phyloP scores from a whole-genome alignment of 345 rosid species.

The Eucalyptus leucophloia region DNA sequence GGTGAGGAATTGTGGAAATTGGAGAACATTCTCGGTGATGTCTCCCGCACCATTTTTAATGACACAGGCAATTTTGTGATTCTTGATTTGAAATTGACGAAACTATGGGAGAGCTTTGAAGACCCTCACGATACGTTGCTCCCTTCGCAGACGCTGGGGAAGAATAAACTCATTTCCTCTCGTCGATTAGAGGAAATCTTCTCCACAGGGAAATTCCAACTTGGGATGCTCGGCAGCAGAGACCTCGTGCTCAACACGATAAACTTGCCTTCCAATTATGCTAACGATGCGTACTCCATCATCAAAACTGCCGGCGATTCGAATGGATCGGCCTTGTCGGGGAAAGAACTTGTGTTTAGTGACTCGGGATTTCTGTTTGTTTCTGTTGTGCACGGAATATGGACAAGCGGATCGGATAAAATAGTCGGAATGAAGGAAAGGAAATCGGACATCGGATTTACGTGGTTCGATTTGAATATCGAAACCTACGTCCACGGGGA shows the following conservation, averaged over 20 bases:
- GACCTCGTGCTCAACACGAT: background rate
- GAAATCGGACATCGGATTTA: too few relatives aligned
- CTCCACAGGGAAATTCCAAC: background rate
- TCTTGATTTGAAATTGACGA: background rate
- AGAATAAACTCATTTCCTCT: background rate
- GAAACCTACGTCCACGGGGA: too few relatives aligned
- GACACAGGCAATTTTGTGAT: too few relatives aligned
- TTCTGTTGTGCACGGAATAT: too few relatives aligned
- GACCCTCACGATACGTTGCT: background rate
- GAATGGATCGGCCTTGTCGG: background rate
- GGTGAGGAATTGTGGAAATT: too few relatives aligned
- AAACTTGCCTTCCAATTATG: background rate
- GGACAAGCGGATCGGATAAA: too few relatives aligned
- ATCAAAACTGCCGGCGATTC: background rate
- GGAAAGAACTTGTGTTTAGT: background rate
- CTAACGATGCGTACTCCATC: background rate
- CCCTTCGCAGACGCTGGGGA: background rate
- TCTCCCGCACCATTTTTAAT: too few relatives aligned
- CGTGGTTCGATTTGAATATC: too few relatives aligned
- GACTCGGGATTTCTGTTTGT: background rate
- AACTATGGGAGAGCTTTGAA: background rate
- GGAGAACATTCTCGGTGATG: too few relatives aligned
- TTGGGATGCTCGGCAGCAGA: background rate
- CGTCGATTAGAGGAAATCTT: background rate
- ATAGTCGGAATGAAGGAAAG: too few relatives aligned